Conservation (phyloP, 257 asterid genomes). For the Sherardia arvensis region DNA sequence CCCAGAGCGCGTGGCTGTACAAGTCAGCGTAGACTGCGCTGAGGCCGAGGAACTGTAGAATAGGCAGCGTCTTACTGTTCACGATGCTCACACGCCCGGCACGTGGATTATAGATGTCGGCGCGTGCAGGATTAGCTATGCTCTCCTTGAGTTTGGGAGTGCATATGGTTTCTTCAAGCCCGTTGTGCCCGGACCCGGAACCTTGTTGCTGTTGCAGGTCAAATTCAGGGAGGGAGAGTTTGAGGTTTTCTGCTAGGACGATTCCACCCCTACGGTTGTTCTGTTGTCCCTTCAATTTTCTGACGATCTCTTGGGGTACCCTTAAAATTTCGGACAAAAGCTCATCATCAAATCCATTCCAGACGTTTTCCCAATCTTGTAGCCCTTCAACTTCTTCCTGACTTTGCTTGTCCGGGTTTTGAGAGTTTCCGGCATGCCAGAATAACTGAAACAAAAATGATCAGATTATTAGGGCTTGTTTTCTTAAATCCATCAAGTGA, state of each 20-base stretch:
- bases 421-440: conserved; percentile 55
- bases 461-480: neutral
- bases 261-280: conserved; percentile 45
- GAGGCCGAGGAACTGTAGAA: conserved; percentile 39
- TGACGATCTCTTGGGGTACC: neutral
- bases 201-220: too few species aligned
- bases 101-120: conserved; percentile 50
- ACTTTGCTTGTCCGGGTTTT: neutral
- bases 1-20: conserved; percentile 41
- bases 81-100: conserved; percentile 46
- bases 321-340: conserved; percentile 28
- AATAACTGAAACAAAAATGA: conserved; percentile 25
- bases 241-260: conserved; percentile 30
- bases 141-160: conserved; percentile 29
- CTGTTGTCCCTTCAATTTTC: conserved; percentile 19
- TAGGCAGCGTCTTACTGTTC: conserved; percentile 46
- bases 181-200: conserved; percentile 28
- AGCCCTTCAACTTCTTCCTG: neutral
- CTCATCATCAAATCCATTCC: conserved; percentile 32
- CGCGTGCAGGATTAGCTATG: conserved; percentile 26
- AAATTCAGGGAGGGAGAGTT: conserved; percentile 23
- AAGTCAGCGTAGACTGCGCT: conserved; percentile 49
- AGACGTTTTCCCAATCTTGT: conserved; percentile 24
- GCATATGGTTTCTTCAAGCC: conserved; percentile 52
- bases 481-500: neutral